Evolutionary conservation across 2,329 filamentous ascomycete genomes (phyloP).

Genomic region (Ceratocystis papillata): DNA sequence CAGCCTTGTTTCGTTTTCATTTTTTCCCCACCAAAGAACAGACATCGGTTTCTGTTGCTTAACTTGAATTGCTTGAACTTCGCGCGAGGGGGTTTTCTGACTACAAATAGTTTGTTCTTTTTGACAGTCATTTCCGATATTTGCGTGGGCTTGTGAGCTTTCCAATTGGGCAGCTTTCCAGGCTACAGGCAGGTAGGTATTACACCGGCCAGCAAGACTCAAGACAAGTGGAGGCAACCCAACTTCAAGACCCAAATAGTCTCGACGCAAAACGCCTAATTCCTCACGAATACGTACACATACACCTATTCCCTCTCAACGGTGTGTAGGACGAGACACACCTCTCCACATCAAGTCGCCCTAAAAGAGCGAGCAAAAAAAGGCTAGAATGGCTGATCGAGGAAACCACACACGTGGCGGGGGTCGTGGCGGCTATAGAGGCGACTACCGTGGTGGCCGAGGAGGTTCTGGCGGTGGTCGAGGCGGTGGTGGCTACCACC

Average conservation of each 20-base stretch:
- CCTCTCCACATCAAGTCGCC: background rate
- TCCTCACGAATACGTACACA: too few species aligned
- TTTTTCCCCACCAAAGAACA: constrained; percentile 6
- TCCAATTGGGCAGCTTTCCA: background rate
- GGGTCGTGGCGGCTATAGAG: constrained; percentile 35
- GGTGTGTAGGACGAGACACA: background rate
- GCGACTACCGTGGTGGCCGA: constrained; percentile 34
- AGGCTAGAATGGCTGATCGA: constrained; percentile 24
- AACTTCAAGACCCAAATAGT: too few species aligned
- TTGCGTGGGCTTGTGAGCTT: background rate
- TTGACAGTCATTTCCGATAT: background rate
- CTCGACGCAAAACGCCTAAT: too few species aligned
- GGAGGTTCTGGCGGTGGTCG: constrained; percentile 40
- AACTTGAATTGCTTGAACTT: background rate
- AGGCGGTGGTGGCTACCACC: constrained; percentile 37
- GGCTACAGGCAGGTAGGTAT: too few species aligned
- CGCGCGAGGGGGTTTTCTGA: background rate
- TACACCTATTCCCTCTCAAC: background rate
- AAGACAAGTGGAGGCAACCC: background rate
- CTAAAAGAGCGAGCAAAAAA: background rate
- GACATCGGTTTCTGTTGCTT: too few species aligned
- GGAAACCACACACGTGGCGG: constrained; percentile 36
- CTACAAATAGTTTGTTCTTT: background rate
- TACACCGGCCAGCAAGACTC: background rate
- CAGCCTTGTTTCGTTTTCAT: constrained; percentile 1